These are phyloP conservation scores for Solanum dulcamara DNA, from an alignment of 257 asterid genomes.

Conservation along the genomic window DNA sequence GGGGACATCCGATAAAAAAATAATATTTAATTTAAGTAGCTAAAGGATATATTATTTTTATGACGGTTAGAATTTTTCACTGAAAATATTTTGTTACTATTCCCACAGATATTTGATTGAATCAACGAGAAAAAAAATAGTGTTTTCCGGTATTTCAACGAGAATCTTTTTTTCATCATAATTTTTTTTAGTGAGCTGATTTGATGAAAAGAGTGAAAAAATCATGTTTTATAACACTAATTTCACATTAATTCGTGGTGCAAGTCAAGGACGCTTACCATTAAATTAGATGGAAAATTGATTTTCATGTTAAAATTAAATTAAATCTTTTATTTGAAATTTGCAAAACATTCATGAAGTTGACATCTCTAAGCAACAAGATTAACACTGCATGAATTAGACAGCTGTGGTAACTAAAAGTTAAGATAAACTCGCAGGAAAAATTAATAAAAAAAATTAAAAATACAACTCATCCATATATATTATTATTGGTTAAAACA, in stretches of 20 bases:
- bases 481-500: neutral
- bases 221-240: neutral
- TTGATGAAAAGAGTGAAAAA: neutral
- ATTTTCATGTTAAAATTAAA: neutral
- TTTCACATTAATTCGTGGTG: neutral
- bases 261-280: neutral
- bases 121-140: no score
- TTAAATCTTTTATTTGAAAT: neutral
- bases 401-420: neutral
- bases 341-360: neutral
- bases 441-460: neutral
- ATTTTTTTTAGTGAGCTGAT: no score
- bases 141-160: neutral
- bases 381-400: neutral
- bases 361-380: neutral
- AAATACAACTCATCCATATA: neutral
- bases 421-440: neutral
- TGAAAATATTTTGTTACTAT: neutral
- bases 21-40: neutral
- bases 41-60: neutral
- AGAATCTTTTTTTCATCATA: neutral
- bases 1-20: no score
- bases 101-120: no score
- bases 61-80: neutral
- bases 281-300: neutral